Conservation (phyloP, 2,329 filamentous ascomycete genomes). For the Fusarium penzigii region DNA sequence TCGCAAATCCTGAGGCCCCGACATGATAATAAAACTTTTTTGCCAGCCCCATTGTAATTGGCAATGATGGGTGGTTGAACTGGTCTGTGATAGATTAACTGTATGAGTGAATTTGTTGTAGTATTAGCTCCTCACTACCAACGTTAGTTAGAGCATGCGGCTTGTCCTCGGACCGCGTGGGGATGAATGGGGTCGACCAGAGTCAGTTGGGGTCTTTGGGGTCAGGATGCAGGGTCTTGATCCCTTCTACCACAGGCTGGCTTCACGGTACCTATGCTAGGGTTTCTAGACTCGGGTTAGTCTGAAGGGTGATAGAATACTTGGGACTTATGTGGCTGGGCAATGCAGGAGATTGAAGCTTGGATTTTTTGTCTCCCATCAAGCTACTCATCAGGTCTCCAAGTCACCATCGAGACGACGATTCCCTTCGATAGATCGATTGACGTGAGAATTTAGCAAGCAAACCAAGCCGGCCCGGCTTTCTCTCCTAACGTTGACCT, state of each 20-base stretch:
- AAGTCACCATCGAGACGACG: too few relatives aligned
- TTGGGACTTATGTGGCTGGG: too few relatives aligned
- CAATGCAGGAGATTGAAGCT: too few relatives aligned
- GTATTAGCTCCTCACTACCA: not conserved
- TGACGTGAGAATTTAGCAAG: not conserved
- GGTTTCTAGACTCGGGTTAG: too few relatives aligned
- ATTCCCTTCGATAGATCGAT: conserved; percentile 8
- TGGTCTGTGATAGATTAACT: conserved; percentile 2
- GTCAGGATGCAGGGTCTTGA: conserved; percentile 26
- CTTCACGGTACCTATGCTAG: not conserved
- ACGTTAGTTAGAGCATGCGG: not conserved
- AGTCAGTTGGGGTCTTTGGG: not conserved
- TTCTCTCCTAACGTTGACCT: conserved; percentile 16
- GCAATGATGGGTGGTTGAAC: not conserved
- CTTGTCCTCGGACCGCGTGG: not conserved
- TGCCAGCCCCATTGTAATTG: not conserved
- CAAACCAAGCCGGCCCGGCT: conserved; percentile 14
- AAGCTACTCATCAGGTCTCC: too few relatives aligned
- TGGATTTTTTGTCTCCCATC: too few relatives aligned
- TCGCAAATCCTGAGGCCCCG: too few relatives aligned
- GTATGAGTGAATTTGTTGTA: conserved; percentile 33
- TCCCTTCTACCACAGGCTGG: conserved; percentile 17
- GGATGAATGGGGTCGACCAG: not conserved
- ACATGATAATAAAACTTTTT: not conserved
- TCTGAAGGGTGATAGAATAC: too few relatives aligned